These are phyloP conservation scores for Exophiala bonariae DNA, from an alignment of 2,329 filamentous ascomycete species.

Conservation along the genomic window DNA sequence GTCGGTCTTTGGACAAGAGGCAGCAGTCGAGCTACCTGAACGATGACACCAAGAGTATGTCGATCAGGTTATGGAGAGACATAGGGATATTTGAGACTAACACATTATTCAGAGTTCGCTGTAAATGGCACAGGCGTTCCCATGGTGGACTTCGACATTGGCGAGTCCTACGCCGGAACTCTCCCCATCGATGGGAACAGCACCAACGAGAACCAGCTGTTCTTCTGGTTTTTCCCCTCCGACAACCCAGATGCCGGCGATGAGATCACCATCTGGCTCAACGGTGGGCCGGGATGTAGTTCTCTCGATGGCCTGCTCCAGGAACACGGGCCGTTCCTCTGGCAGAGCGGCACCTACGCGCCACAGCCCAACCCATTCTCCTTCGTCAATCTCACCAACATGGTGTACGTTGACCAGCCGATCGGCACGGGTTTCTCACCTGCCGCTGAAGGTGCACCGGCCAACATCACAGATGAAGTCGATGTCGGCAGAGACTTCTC, in stretches of 20 bases:
- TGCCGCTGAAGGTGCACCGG: slow-evolving; percentile 34
- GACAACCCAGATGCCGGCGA: slow-evolving; percentile 47
- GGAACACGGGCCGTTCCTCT: slow-evolving; percentile 58
- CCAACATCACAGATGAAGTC: slow-evolving; percentile 49
- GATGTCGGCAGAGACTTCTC: slow-evolving; percentile 49
- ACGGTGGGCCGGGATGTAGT: slow-evolving; percentile 56
- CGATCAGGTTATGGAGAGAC: background rate
- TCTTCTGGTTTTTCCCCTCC: slow-evolving; percentile 56
- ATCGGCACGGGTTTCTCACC: slow-evolving; percentile 62
- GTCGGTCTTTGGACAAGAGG: slow-evolving; percentile 11
- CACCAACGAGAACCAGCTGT: slow-evolving; percentile 37
- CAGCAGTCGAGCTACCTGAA: slow-evolving; percentile 20
- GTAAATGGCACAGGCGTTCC: slow-evolving; percentile 67
- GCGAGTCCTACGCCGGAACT: slow-evolving; percentile 50
- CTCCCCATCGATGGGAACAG: slow-evolving; percentile 50
- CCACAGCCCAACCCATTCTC: slow-evolving; percentile 48
- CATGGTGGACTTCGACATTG: slow-evolving; percentile 68
- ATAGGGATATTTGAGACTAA: slow-evolving; percentile 19
- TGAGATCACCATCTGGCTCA: slow-evolving; percentile 54
- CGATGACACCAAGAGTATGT: slow-evolving; percentile 21
- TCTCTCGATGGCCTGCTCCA: slow-evolving; percentile 70
- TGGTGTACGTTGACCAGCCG: slow-evolving; percentile 32
- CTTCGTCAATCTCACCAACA: slow-evolving; percentile 32
- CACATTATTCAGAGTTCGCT: slow-evolving; percentile 52
- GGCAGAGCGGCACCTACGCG: slow-evolving; percentile 68